phyloP scores from a whole-genome alignment of 148 eudicot genomes.

The Chenopodium suecicum region DNA sequence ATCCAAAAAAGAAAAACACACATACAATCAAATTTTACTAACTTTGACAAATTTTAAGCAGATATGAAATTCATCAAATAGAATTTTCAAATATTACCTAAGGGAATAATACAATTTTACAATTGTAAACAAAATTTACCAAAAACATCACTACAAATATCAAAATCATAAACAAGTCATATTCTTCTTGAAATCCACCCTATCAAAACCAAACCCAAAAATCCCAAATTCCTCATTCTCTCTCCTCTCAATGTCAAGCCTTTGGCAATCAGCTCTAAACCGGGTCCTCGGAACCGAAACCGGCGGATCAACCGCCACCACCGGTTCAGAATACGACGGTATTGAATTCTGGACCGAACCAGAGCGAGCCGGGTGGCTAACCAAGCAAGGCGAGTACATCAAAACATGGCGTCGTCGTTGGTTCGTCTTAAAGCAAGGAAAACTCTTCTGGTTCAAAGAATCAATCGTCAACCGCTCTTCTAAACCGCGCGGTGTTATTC shows the following conservation, averaged over 20 bases:
- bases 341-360: conserved; percentile 68
- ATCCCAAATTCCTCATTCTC: not conserved
- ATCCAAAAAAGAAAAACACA: too few relatives aligned
- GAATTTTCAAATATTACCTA: too few relatives aligned
- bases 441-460: conserved; percentile 94
- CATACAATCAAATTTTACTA: too few relatives aligned
- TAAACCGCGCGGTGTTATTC: conserved; percentile 69
- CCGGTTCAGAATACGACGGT: conserved; percentile 42
- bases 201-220: not conserved
- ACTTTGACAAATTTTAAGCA: too few relatives aligned
- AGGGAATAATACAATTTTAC: too few relatives aligned
- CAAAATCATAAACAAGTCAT: too few relatives aligned
- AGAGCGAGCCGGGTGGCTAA: conserved; percentile 81
- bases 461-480: conserved; percentile 55
- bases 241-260: conserved; percentile 46
- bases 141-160: too few relatives aligned
- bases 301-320: not conserved
- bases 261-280: conserved; percentile 70
- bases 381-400: conserved; percentile 92
- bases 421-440: conserved; percentile 86
- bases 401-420: conserved; percentile 94
- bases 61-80: too few relatives aligned
- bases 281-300: conserved; percentile 23
- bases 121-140: too few relatives aligned
- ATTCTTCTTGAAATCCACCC: not conserved